phyloP scores from a whole-genome alignment of 768 basidiomycete species.

The Russula virescens region DNA sequence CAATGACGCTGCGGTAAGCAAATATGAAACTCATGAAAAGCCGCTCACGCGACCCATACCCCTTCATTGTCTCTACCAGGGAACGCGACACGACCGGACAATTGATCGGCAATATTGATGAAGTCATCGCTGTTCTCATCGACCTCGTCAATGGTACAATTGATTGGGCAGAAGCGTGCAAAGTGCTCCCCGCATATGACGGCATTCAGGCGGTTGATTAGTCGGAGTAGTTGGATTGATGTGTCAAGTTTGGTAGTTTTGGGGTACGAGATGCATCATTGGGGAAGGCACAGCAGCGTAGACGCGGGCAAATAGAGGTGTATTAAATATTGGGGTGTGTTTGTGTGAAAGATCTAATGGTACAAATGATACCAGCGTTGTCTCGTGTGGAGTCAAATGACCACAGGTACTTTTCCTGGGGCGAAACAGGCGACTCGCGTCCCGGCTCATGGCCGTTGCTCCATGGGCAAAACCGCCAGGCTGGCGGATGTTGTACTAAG shows the following conservation, averaged over 20 bases:
- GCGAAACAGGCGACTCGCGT: neutral
- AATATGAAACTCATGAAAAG: neutral
- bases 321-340: neutral
- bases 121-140: conserved; percentile 75
- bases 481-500: conserved; percentile 5
- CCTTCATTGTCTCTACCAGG: conserved; percentile 35
- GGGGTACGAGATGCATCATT: conserved; percentile 10
- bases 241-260: conserved; percentile 7
- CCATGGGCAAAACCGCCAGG: conserved; percentile 1
- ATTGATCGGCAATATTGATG: conserved; percentile 84
- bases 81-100: conserved; percentile 95
- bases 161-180: conserved; percentile 73
- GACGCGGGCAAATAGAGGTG: neutral
- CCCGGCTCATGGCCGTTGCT: neutral
- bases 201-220: conserved; percentile 81
- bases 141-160: conserved; percentile 71
- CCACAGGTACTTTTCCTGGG: neutral
- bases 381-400: conserved; percentile 18
- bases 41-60: neutral
- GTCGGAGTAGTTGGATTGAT: neutral
- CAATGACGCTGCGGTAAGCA: conserved; percentile 86
- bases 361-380: neutral
- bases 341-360: conserved; percentile 3
- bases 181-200: conserved; percentile 69
- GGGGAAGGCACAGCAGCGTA: conserved; percentile 1